Base-by-base conservation (phyloP, 164 flowering plant genomes). In the Vitis riparia region DNA sequence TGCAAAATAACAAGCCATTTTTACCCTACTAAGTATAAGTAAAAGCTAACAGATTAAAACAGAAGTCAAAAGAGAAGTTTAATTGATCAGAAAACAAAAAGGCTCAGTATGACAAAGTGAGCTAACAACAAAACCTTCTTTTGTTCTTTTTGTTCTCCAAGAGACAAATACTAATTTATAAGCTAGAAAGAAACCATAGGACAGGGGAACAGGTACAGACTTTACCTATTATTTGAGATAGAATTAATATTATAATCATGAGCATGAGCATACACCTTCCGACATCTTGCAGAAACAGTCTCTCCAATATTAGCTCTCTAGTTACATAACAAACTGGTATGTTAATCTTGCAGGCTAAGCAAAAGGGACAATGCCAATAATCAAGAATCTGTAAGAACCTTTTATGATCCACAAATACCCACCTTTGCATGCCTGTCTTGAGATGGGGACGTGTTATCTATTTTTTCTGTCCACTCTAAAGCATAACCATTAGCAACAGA, bases 231-330 rank as follows among this genome's bases (percentile, higher is more conserved):
- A 68, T 72, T 84, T 49, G 98, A 91, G 65, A 93, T 85, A 59
- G 98, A 93, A 73, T 93, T 91, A 70, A 93, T 83, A 77, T 86
- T 87, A 77, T 69, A 93, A 67, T 91, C 97, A 81, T 93, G 98
- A 71, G 97, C 94, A 85, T 88, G 89, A 74, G 88, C 85, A 84
- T 86, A 92, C 72, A 91, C 85, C 85, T 76, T 87, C 70, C 90
- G 84, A 57, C 92, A 89, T 80, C 83, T 87, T 79, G 96, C 80
- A 66, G 67, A 66, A 66, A 80, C 65, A 75, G 75, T 71, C 53
- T 88, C 83, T 74, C 69, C 83, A 68, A 63, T 23, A 57, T 68
- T 70, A 56, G 80, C 64, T 60, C 82, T 70, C 94, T 89, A 77
- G 69, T 66, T 49, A 73, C 60, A 76, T 9, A 71, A 73, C 11